These are phyloP conservation scores for Powellomyces hirtus DNA, from an alignment of 192 early-diverging fungal species.

Conservation along the genomic window DNA sequence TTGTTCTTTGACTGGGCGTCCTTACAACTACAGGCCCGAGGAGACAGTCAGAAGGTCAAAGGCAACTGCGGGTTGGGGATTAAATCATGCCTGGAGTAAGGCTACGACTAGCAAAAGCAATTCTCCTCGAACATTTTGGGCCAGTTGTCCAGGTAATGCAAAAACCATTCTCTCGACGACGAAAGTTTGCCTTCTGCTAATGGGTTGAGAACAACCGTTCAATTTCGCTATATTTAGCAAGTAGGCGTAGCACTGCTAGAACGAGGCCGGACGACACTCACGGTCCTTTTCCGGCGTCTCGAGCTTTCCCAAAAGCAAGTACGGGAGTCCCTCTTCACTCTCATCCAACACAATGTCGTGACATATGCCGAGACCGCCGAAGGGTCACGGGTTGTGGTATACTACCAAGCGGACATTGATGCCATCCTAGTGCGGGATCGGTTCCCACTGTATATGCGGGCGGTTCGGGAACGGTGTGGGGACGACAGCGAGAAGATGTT, in stretches of 20 bases:
- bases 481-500: conserved; percentile 1
- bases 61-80: too few relatives aligned
- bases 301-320: conserved; percentile 51
- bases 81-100: conserved; percentile 12
- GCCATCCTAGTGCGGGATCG: conserved; percentile 57
- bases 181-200: neutral
- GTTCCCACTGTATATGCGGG: conserved; percentile 31
- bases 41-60: too few relatives aligned
- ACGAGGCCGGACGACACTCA: conserved; percentile 68
- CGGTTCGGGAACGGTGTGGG: conserved; percentile 23
- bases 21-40: too few relatives aligned
- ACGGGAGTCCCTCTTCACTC: conserved; percentile 71
- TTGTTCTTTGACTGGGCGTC: too few relatives aligned
- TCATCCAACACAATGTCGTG: conserved; percentile 84
- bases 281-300: conserved; percentile 47
- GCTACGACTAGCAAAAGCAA: conserved; percentile 29
- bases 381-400: conserved; percentile 56
- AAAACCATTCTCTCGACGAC: neutral
- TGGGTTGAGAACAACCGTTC: neutral
- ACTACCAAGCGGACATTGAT: conserved; percentile 61
- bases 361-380: conserved; percentile 69
- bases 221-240: too few relatives aligned
- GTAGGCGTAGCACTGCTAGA: conserved; percentile 58
- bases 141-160: conserved; percentile 59
- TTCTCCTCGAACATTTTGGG: conserved; percentile 78